Percentiles rank a stretch among this genome's conserved stretches.
phyloP scores from a whole-genome alignment of 768 basidiomycete genomes.

The Gloeopeniophorella convolvens region DNA sequence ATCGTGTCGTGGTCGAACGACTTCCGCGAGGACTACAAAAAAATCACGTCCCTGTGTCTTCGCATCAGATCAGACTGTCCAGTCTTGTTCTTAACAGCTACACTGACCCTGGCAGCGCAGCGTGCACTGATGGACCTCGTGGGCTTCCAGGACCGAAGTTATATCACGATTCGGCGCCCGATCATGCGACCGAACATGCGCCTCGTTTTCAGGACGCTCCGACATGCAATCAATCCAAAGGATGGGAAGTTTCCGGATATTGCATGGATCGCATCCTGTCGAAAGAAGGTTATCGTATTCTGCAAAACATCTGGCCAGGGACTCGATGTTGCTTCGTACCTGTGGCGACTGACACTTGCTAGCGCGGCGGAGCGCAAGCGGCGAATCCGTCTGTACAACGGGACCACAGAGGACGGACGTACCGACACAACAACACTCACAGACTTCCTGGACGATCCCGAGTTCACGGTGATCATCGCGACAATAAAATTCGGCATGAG shows the following conservation, averaged over 20 bases:
- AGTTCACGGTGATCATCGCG: conserved; percentile 3
- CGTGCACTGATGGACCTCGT: neutral
- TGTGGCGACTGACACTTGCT: neutral
- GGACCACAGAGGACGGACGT: neutral
- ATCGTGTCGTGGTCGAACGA: neutral
- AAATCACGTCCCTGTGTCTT: neutral
- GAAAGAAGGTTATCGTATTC: neutral
- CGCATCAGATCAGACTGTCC: neutral
- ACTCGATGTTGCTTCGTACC: neutral
- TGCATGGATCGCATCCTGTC: neutral
- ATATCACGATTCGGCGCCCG: neutral
- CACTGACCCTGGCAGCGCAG: neutral
- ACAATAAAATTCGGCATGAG: conserved; percentile 10
- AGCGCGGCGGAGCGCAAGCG: neutral
- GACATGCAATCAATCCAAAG: neutral
- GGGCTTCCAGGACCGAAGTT: neutral
- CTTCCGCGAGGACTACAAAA: conserved; percentile 1
- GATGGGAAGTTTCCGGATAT: neutral
- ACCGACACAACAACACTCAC: neutral
- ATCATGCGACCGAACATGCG: conserved; percentile 1
- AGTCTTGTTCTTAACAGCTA: neutral
- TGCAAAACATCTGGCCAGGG: neutral
- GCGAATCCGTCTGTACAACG: neutral
- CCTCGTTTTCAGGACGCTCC: neutral
- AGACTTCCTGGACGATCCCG: conserved; percentile 1